Base-by-base conservation (phyloP, 176 grass and related monocot genomes). In the Carex parvula region DNA sequence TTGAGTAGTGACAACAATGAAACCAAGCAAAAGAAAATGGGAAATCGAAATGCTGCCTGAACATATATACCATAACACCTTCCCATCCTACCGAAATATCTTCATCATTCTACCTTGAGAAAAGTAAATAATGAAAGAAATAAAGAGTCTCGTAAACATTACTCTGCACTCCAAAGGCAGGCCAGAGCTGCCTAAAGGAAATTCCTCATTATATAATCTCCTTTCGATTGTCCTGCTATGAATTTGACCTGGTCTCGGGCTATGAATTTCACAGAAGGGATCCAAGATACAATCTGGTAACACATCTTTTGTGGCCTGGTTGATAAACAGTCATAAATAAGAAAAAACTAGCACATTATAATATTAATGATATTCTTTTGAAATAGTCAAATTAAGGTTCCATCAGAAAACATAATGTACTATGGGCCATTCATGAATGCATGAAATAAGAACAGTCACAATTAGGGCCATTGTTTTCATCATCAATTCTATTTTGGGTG, bases 231-330 rank as follows among this genome's bases (percentile, higher is more conserved):
- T 69, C 32, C 64, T 35, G 12, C 21, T 52, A 30, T 1, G 71
- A 30, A 54, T 29, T 30, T 29, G 12, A 16, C 20, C 71, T 0
- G 20, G 46, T 30, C 21, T 75, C 21, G 20, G 71, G 16, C 35
- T 65, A 50, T 50, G 1, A 1, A 4, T 2, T 20, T 65, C 60
- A 52, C 59, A 82, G 0, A 3, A 11, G 4, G 57, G 59, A 0
- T 65, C 59, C 79, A 82, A 82, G 58, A 82, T 82, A 82, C 65
- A 18, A 24, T 24, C 22, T 24, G 22, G 22, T 24, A 24, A 24
- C 10, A 82, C 11, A 66, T 86, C 44, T 53, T 75, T 75, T 0
- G 12, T 54, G 9, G 54, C 21, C 71, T 75, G 42, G 1, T 54
- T 15, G 24, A 16, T 12, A 73, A 24, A 62, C 3, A 64, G 8